These are phyloP conservation scores for Aspergillus sp. DNA, from an alignment of 2,329 filamentous ascomycete species.

Conservation along the genomic window DNA sequence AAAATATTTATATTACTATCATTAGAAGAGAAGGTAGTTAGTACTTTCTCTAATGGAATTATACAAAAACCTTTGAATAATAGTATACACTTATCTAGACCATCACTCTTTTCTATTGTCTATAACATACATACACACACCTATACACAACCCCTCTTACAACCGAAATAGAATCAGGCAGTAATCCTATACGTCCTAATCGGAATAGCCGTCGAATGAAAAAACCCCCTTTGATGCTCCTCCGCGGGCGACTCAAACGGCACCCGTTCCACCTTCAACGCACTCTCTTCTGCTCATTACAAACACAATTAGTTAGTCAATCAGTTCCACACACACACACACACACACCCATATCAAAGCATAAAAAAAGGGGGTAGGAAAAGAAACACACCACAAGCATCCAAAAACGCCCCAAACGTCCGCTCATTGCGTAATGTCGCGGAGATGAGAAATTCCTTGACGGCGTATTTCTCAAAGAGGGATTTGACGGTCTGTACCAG, in stretches of 20 bases:
- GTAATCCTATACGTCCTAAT: constrained; percentile 41
- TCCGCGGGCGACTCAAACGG: constrained; percentile 46
- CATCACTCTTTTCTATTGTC: no score
- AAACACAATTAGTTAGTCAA: no score
- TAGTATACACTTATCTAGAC: no score
- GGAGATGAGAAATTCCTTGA: constrained; percentile 59
- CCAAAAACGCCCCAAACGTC: constrained; percentile 61
- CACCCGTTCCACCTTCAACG: constrained; percentile 42
- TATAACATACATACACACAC: no score
- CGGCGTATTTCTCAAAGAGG: constrained; percentile 56
- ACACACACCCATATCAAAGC: no score
- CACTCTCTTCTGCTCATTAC: constrained; percentile 28
- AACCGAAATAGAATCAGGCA: not conserved
- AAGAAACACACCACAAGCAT: constrained; percentile 53
- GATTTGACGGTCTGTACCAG: constrained; percentile 58
- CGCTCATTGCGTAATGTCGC: constrained; percentile 63
- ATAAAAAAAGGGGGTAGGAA: no score
- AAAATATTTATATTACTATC: not conserved
- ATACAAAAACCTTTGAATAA: no score
- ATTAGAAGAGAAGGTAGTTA: not conserved
- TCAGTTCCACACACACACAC: no score
- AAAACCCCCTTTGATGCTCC: constrained; percentile 50
- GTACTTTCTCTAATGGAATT: no score
- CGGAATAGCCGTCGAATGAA: constrained; percentile 46
- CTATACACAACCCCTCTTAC: no score